Base-by-base conservation (phyloP, 495 filamentous ascomycete genomes). In the Talaromyces liani region DNA sequence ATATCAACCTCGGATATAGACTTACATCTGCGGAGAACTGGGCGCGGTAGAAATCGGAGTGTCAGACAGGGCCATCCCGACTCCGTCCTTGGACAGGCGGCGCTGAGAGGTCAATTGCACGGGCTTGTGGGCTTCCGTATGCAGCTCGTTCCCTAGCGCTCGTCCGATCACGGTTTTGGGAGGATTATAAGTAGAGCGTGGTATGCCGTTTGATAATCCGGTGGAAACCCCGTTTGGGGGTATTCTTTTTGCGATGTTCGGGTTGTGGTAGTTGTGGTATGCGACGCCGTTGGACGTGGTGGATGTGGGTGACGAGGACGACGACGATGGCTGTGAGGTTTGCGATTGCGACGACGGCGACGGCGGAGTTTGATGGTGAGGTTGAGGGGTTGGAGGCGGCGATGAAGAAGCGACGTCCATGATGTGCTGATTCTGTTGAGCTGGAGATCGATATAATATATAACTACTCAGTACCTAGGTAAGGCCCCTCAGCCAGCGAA, bases 21-120 rank as follows among this genome's bases (percentile, higher is more conserved):
- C 87, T 75, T 75, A 89, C 85, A 91, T 87, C 69, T 82, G 82
- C 68, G 88, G 88, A 72, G 87, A 90, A 72, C 79, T 84, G 31
- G 88, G 87, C 62, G 85, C 85, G 66, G 88, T 88, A 67, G 87
- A 81, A 71, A 77, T 70, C 63, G 88, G 88, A 67, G 88, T 91
- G 74, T 91, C 88, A 65, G 77, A 84, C 71, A 88, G 72, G 47
- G 84, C 80, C 58, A 71, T 73, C 65, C 86, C 86, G 72, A 83
- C 73, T 68, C 79, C 77, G 71, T 82, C 75, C 70, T 80, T 79
- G 70, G 74, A 74, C 65, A 72, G 66, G 36, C 53, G 62, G 20
- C 62, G 62, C 65, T 74, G 78, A 60, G 76, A 75, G 45, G 72
- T 69, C 20, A 66, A 65, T 41, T 54, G 33, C 18, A 45, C 18